Evolutionary conservation across 129 eudicot species (phyloP), one percentile per base, ranked within the genome.

Genomic region (Centella asiatica): DNA sequence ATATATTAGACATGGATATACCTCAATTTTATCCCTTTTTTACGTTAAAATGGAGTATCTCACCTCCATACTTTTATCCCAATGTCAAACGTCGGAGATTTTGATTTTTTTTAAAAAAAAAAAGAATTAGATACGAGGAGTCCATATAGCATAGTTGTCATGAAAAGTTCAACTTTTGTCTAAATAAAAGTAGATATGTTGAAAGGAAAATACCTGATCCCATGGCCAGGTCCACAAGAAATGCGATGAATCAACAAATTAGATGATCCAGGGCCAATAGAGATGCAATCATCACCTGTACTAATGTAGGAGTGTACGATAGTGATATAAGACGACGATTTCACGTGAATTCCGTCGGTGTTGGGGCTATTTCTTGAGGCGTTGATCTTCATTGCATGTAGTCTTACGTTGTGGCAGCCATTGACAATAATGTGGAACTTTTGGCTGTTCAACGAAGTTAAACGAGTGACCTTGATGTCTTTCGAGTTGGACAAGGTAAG

Each of bases 141-240:
- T n/a, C n/a, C n/a, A n/a, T n/a, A n/a, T n/a, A n/a, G n/a, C n/a
- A n/a, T n/a, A n/a, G n/a, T n/a, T n/a, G n/a, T n/a, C n/a, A n/a
- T n/a, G n/a, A n/a, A n/a, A n/a, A n/a, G n/a, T n/a, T n/a, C n/a
- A n/a, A n/a, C n/a, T n/a, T n/a, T n/a, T n/a, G n/a, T n/a, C n/a
- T n/a, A n/a, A n/a, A n/a, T n/a, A n/a, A n/a, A n/a, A n/a, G n/a
- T n/a, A n/a, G n/a, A n/a, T n/a, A n/a, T n/a, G n/a, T n/a, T n/a
- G n/a, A n/a, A n/a, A n/a, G n/a, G n/a, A n/a, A n/a, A n/a, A 6
- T 37, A 67, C 72, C 72, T 67, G 8, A 67, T 55, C 9, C 72
- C 72, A 12, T 67, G 72, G 23, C 72, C 72, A 19, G 72, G 72
- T 55, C 72, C 72, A 5, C 72, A 67, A 13, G 64, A 60, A 17